phyloP scores from a whole-genome alignment of 345 rosid species.

The Erucastrum elatum region DNA sequence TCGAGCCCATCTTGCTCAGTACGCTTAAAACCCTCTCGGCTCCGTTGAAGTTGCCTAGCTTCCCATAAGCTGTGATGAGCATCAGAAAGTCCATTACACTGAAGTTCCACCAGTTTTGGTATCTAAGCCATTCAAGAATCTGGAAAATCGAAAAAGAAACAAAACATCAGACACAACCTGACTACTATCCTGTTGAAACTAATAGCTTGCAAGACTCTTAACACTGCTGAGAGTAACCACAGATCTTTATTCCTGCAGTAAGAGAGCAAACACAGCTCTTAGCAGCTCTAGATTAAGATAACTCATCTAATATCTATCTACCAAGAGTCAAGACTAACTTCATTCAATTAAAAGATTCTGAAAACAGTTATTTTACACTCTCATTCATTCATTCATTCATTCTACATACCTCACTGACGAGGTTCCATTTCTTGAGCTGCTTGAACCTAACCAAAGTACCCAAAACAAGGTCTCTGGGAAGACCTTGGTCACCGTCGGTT shows the following conservation, averaged over 20 bases:
- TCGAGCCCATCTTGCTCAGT: slow-evolving; percentile 70
- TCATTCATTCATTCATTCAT: neutral
- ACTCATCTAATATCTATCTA: neutral
- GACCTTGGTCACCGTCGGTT: slow-evolving; percentile 45
- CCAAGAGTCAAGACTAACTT: slow-evolving; percentile 10
- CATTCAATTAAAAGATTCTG: neutral
- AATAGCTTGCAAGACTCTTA: neutral
- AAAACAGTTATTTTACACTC: neutral
- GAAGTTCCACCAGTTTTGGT: slow-evolving; percentile 87
- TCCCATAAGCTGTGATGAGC: slow-evolving; percentile 92
- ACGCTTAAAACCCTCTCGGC: slow-evolving; percentile 73
- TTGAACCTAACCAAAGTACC: slow-evolving; percentile 90
- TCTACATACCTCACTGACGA: slow-evolving; percentile 74
- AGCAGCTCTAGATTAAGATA: neutral
- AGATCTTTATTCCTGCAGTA: too few species aligned
- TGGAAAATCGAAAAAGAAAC: slow-evolving; percentile 29
- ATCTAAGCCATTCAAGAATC: slow-evolving; percentile 93
- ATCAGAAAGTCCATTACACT: slow-evolving; percentile 80
- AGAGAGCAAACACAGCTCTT: neutral
- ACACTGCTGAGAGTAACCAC: slow-evolving; percentile 5
- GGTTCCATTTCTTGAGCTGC: slow-evolving; percentile 88
- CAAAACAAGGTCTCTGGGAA: slow-evolving; percentile 70
- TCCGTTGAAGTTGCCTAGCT: slow-evolving; percentile 78
- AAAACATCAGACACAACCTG: slow-evolving; percentile 4
- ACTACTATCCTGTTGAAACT: neutral